Base-by-base conservation (phyloP, 148 eudicot species). In the Hydrangea macrophylla region DNA sequence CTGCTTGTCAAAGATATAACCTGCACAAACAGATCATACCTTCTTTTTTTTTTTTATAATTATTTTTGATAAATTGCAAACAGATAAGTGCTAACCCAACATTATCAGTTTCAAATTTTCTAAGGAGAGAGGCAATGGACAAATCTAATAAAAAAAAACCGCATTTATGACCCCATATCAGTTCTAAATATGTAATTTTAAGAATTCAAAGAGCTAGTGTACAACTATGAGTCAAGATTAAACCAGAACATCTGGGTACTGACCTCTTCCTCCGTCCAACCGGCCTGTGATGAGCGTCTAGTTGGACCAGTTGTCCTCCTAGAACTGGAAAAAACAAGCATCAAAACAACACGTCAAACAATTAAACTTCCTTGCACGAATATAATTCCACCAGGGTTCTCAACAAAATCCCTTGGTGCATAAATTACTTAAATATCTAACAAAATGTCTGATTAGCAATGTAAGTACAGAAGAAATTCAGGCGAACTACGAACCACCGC, bases 241-340 rank as follows among this genome's bases (percentile, higher is more conserved):
- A 32, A 25, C 15, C 20, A 24, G 39, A 35, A 74, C 39, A 35
- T 36, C 24, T 20, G 36, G 33, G 32, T 18, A 72, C 85, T 55
- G 7, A 89, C 97, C 96, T 89, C 96, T 78, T 89, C 92, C 51
- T 77, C 85, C 12, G 97, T 92, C 97, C 97, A 92, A 23, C 96
- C 92, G 45, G 90, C 88, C 69, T 82, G 84, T 56, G 97, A 87
- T 39, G 96, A 78, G 17, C 97, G 92, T 64, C 72, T 82, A 24
- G 73, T 64, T 31, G 82, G 72, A 57, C 86, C 77, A 45, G 65
- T 76, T 65, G 53, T 75, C 73, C 83, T 84, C 75, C 76, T 81
- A 58, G 13, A 40, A 68, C 67, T 57, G 53, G 53, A 8, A 23
- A 37, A 69, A 66, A 55, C 56, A 39, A 55, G 44, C 40, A 40